phyloP scores from a whole-genome alignment of 257 asterid genomes.

The Gardenia jasminoides region DNA sequence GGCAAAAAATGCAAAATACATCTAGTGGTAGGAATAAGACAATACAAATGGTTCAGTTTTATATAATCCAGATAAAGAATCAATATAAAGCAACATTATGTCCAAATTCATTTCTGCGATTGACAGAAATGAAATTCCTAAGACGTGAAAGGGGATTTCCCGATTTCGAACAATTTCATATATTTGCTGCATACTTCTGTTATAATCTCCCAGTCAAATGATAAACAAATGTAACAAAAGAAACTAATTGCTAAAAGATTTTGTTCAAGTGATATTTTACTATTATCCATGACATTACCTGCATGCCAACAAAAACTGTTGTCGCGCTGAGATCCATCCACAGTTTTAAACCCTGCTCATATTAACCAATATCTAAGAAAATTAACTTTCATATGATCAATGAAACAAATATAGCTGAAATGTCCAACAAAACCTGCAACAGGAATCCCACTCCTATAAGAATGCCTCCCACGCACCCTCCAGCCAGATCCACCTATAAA shows the following conservation, averaged over 20 bases:
- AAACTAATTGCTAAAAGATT: too few species aligned
- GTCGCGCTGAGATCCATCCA: neutral
- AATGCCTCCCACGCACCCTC: constrained; percentile 5
- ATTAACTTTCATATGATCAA: neutral
- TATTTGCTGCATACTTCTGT: neutral
- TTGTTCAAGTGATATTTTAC: neutral
- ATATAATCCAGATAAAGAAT: neutral
- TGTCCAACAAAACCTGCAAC: neutral
- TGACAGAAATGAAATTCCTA: neutral
- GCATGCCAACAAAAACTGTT: constrained; percentile 5
- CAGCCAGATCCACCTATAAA: neutral
- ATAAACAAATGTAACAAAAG: neutral
- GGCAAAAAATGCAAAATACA: constrained; percentile 11
- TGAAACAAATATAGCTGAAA: neutral
- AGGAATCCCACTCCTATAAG: constrained; percentile 10
- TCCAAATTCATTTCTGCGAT: neutral
- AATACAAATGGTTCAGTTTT: neutral
- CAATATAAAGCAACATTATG: neutral
- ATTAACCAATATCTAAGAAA: neutral
- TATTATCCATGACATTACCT: neutral
- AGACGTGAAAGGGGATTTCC: neutral
- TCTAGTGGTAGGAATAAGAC: constrained; percentile 9
- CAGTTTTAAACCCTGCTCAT: neutral
- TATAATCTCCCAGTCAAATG: neutral
- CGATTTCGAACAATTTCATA: too few species aligned